Conservation (phyloP, 441 rosid species). For the Aleurites moluccanus region DNA sequence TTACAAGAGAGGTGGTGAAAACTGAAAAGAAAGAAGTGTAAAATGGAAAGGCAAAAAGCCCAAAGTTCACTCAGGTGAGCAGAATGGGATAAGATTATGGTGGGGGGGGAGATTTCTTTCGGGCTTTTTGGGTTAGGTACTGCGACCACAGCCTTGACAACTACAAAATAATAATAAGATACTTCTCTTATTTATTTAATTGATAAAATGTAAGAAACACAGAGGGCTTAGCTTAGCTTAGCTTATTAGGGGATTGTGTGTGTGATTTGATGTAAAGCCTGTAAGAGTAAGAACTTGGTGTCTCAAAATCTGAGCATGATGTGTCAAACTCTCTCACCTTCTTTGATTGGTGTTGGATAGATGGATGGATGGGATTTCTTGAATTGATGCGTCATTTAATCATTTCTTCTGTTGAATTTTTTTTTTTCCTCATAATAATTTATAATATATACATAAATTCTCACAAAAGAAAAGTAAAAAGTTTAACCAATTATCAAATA, state of each 20-base stretch:
- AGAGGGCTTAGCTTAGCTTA: too few relatives aligned
- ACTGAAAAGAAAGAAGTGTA: too few relatives aligned
- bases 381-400: conserved; percentile 7
- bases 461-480: too few relatives aligned
- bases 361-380: conserved; percentile 26
- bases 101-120: background rate
- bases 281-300: background rate
- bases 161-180: background rate
- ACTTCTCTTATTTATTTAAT: too few relatives aligned
- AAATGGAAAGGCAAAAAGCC: conserved; percentile 5
- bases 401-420: conserved; percentile 16
- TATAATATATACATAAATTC: too few relatives aligned
- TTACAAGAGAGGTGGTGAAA: background rate
- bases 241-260: too few relatives aligned
- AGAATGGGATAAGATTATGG: conserved; percentile 9
- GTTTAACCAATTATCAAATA: too few relatives aligned
- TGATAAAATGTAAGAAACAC: too few relatives aligned
- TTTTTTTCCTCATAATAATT: background rate
- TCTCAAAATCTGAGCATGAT: conserved; percentile 31
- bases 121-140: background rate
- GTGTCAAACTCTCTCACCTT: conserved; percentile 20
- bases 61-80: conserved; percentile 1
- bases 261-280: conserved; percentile 24
- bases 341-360: conserved; percentile 3
- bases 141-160: conserved; percentile 13